Evolutionary conservation across 768 basidiomycete species (phyloP), one percentile per base, ranked within the genome.

Genomic region (Cystofilobasidium bisporidii): DNA sequence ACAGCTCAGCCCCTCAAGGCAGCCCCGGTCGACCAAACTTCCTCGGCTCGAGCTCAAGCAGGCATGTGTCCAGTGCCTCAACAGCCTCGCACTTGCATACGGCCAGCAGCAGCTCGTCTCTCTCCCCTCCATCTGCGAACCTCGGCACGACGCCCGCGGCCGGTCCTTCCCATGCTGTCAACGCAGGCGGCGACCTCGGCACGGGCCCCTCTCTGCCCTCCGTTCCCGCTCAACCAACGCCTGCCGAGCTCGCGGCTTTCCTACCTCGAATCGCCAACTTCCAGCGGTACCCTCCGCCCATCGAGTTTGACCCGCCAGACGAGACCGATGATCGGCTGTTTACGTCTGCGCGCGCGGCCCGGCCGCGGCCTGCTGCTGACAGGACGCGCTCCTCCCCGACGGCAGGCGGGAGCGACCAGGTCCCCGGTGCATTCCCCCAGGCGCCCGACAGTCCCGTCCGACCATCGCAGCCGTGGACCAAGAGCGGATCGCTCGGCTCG

Each of bases 391-490:
- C n/a, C n/a, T n/a, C n/a, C n/a, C n/a, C n/a, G n/a, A n/a, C n/a
- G n/a, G n/a, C n/a, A n/a, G n/a, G n/a, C n/a, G n/a, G n/a, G n/a
- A n/a, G n/a, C 24, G 38, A 41, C 32, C 10, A 38, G 22, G 36
- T 60, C 10, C 59, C 59, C 24, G 59, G 59, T n/a, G 59, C 59
- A 14, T 60, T 40, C 40, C 59, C 59, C 1, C n/a, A n/a, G n/a
- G n/a, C 6, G n/a, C 38, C 18, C 20, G 18, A 14, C 17, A 20
- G 36, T 36, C 4, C 58, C 30, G 36, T 14, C 58, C 33, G 8
- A 38, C n/a, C n/a, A n/a, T n/a, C n/a, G n/a, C n/a, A n/a, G n/a
- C n/a, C n/a, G n/a, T 26, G 3, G 22, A 59, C 6, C 36, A 36
- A 5, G 12, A 36, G 36, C 45, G 28, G 28, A 9, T 63, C 62